Conservation (phyloP, 495 filamentous ascomycete species). For the Tuber calosporum region DNA sequence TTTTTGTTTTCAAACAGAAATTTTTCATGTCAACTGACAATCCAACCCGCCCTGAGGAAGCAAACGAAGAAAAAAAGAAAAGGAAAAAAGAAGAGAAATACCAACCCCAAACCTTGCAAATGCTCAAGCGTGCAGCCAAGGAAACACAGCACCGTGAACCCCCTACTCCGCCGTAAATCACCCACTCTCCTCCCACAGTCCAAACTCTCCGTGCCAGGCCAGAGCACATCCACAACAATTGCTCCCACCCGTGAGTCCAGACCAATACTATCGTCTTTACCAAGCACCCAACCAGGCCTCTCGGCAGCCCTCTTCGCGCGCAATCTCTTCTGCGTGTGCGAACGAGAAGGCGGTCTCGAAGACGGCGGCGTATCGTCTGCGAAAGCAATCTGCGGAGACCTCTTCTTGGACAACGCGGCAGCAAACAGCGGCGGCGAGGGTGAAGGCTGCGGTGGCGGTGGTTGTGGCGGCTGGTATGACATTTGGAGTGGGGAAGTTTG, state of each 20-base stretch:
- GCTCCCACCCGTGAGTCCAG: constrained; percentile 26
- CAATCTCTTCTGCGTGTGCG: constrained; percentile 36
- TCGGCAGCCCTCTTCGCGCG: constrained; percentile 29
- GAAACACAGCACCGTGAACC: constrained; percentile 38
- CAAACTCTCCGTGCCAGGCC: constrained; percentile 28
- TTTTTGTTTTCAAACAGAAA: not conserved
- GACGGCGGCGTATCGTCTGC: constrained; percentile 36
- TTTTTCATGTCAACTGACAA: constrained; percentile 14
- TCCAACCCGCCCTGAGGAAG: not conserved
- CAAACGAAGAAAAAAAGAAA: not conserved
- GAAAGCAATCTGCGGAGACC: constrained; percentile 33
- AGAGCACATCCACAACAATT: constrained; percentile 28
- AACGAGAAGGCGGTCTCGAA: constrained; percentile 31
- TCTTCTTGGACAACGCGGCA: constrained; percentile 14
- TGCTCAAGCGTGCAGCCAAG: constrained; percentile 37
- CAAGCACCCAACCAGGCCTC: constrained; percentile 31
- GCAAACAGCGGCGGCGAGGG: constrained; percentile 19
- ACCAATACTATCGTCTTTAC: constrained; percentile 34
- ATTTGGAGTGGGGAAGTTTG: constrained; percentile 7
- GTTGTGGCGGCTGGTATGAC: constrained; percentile 12
- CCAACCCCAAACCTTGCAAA: constrained; percentile 27
- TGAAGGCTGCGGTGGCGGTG: constrained; percentile 7
- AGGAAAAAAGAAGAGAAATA: not conserved
- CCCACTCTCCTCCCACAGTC: constrained; percentile 26
- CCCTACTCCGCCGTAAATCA: constrained; percentile 24